These are phyloP conservation scores for Grosmannia penicillata DNA, from an alignment of 2,329 filamentous ascomycete species.

Conservation along the genomic window DNA sequence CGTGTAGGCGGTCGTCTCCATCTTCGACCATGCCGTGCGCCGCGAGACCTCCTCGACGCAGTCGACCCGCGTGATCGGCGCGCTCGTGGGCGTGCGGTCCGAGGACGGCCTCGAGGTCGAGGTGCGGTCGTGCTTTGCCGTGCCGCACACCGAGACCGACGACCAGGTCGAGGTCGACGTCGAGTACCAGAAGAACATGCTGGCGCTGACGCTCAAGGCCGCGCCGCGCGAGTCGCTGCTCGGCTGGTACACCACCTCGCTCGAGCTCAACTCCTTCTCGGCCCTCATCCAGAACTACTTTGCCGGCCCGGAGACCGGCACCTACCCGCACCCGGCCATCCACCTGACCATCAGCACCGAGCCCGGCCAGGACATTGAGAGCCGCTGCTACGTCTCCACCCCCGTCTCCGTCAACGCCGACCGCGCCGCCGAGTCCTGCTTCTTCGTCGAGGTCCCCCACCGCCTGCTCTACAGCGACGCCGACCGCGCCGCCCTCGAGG, in stretches of 20 bases:
- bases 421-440: slow-evolving; percentile 85
- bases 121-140: slow-evolving; percentile 91
- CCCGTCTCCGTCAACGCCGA: slow-evolving; percentile 91
- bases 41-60: slow-evolving; percentile 62
- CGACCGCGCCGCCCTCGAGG: slow-evolving; percentile 54
- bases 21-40: slow-evolving; percentile 89
- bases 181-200: slow-evolving; percentile 99
- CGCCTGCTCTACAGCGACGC: slow-evolving; percentile 69
- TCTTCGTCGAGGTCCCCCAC: slow-evolving; percentile 95
- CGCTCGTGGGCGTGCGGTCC: slow-evolving; percentile 78
- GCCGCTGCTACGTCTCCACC: slow-evolving; percentile 86
- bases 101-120: slow-evolving; percentile 96
- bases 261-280: slow-evolving; percentile 95
- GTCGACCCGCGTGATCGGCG: slow-evolving; percentile 92
- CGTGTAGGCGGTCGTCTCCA: slow-evolving; percentile 49
- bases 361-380: slow-evolving; percentile 76
- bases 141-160: slow-evolving; percentile 94
- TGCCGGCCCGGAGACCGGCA: slow-evolving; percentile 89
- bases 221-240: slow-evolving; percentile 88
- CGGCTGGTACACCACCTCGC: slow-evolving; percentile 95
- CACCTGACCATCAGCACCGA: slow-evolving; percentile 91
- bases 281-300: slow-evolving; percentile 99
- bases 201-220: slow-evolving; percentile 83
- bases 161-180: slow-evolving; percentile 99
- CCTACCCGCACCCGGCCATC: slow-evolving; percentile 91